Evolutionary conservation across 345 rosid genomes (phyloP), one percentile per base, ranked within the genome.

Genomic region (Populus euphratica): DNA sequence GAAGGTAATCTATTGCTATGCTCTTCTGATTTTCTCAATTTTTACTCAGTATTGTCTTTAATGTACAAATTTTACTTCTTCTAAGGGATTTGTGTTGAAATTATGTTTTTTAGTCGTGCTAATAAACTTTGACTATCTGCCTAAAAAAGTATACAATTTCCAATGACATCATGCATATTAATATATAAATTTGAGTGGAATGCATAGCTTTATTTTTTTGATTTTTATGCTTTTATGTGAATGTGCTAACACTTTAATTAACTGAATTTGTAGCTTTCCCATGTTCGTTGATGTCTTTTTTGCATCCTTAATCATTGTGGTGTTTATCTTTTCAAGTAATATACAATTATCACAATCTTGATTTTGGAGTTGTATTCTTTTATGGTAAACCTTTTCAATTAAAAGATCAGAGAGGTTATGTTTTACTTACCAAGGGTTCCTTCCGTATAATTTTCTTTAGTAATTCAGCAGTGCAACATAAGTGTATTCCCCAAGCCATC

Each of bases 401-500:
- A 82, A 88, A 84, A 89, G 97, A 78, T 82, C 84, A 77, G 50
- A 90, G 87, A 87, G 88, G 87, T 86, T 83, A 78, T 87, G 75
- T 81, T 91, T 91, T 90, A 92, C 97, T 96, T 89, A 87, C 83
- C 77, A 82, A 79, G 81, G 91, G 88, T 94, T 88, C 88, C 90
- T 90, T 85, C 81, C 82, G 44, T 90, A 66, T 97, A 77, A 86
- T 91, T 94, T 94, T 90, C 81, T 96, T 93, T 91, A 86, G 77
- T 88, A 88, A 90, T 89, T 87, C 93, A 85, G 81, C 91, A 92
- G 98, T 96, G 83, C 99, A 96, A 96, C 99, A 96, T 21, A 97
- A 96, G 75, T 96, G 98, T 81, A 96, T 96, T 73, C 99, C 98
- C 49, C 99, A 96, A 94, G 99, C 99, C 71, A 94, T 94, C 50